phyloP scores from a whole-genome alignment of 163 green algal species.

The Chlamydomonas reinhardtii region DNA sequence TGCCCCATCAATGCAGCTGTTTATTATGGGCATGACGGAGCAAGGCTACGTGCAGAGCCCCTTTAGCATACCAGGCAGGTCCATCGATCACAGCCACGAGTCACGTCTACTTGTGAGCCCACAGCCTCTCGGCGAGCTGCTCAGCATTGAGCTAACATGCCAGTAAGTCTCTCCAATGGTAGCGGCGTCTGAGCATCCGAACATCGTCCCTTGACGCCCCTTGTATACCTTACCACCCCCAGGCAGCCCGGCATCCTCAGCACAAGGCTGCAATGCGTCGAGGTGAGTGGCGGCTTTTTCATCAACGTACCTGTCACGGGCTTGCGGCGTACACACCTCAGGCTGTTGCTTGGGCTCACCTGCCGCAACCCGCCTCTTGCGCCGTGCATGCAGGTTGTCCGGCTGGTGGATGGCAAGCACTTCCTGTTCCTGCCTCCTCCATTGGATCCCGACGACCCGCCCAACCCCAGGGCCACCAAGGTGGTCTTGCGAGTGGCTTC shows the following conservation, averaged over 20 bases:
- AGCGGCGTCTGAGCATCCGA: too few relatives aligned
- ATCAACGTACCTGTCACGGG: too few relatives aligned
- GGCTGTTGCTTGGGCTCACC: too few relatives aligned
- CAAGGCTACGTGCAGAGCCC: constrained; percentile 14
- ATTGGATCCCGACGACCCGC: not conserved
- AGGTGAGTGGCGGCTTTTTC: constrained; percentile 23
- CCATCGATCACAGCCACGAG: constrained; percentile 29
- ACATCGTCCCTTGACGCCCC: too few relatives aligned
- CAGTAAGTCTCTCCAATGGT: constrained; percentile 13
- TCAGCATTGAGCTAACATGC: constrained; percentile 18
- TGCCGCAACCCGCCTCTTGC: not conserved
- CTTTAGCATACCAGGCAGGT: constrained; percentile 1
- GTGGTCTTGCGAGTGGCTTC: constrained; percentile 7
- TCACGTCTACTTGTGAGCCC: not conserved
- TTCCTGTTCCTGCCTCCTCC: constrained; percentile 31
- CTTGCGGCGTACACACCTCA: too few relatives aligned
- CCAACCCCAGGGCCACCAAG: not conserved
- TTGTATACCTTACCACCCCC: too few relatives aligned
- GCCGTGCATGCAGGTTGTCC: constrained; percentile 21
- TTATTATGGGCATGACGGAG: constrained; percentile 2
- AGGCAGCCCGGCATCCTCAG: constrained; percentile 26
- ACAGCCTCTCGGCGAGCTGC: constrained; percentile 23
- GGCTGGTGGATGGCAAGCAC: constrained; percentile 1
- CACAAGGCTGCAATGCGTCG: constrained; percentile 18
- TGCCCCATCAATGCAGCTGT: not conserved